These are phyloP conservation scores for Rhodotorula toruloides DNA, from an alignment of 768 basidiomycete genomes.

Conservation along the genomic window DNA sequence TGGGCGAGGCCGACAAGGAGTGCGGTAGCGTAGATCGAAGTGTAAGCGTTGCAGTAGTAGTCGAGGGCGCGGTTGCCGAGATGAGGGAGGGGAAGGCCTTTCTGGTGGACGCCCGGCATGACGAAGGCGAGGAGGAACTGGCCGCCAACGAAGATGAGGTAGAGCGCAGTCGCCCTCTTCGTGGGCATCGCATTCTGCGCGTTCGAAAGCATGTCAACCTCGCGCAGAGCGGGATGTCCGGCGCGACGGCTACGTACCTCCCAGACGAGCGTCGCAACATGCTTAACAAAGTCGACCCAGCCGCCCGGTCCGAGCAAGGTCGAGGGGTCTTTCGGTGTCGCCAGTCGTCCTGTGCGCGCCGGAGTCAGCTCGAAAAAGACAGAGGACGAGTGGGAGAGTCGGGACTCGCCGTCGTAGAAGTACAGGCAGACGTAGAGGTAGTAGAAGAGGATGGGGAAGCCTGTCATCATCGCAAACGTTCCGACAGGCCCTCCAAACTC, in stretches of 20 bases:
- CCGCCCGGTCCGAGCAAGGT: conserved; percentile 17
- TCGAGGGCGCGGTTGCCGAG: conserved; percentile 83
- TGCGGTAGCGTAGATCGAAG: conserved; percentile 76
- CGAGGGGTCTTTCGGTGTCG: conserved; percentile 3
- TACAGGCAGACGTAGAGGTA: conserved; percentile 97
- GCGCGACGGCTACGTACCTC: not conserved
- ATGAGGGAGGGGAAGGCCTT: conserved; percentile 93
- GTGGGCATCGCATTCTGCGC: conserved; percentile 84
- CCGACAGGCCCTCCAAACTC: conserved; percentile 92
- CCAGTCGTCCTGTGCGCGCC: conserved; percentile 24
- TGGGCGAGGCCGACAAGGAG: conserved; percentile 57
- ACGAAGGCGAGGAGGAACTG: conserved; percentile 85
- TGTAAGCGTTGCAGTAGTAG: conserved; percentile 94
- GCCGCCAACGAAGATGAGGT: conserved; percentile 77
- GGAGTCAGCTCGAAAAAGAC: not conserved
- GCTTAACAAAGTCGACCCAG: conserved; percentile 20
- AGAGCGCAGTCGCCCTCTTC: conserved; percentile 79
- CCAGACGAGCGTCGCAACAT: conserved; percentile 26
- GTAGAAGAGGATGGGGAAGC: conserved; percentile 94
- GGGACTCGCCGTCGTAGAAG: conserved; percentile 82
- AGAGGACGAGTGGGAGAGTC: conserved; percentile 45
- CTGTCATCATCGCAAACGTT: conserved; percentile 84
- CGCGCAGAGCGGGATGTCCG: not conserved
- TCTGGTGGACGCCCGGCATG: conserved; percentile 86
- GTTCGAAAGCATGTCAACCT: not conserved